Base-by-base conservation (phyloP, 768 basidiomycete species). In the Lactarius akahatsu region DNA sequence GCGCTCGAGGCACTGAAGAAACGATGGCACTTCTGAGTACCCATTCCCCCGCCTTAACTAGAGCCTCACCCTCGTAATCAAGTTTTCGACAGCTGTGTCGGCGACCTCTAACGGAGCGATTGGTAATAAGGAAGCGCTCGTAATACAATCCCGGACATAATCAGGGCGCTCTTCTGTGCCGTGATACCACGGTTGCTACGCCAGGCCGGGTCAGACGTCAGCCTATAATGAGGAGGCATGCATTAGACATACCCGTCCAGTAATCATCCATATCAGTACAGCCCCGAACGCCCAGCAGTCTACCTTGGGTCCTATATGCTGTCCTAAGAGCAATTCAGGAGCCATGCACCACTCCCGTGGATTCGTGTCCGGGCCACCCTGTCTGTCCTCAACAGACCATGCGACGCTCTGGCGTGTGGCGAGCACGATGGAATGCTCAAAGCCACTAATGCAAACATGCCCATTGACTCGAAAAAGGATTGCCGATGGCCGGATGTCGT, bases 281-380 rank as follows among this genome's bases (percentile, higher is more conserved):
- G 64, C 32, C 1, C 70, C 70, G 28, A 62, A 66, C 15, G 64
- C 68, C 70, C 70, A 71, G 59, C 58, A 65, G 43, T 71, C 70
- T 23, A 66, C 70, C 62, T 71, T 68, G 15, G 40, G 58, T 8
- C 70, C 70, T 45, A 66, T 56, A 26, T 71, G 62, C 65, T 59
- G 66, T 41, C 68, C 70, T 16, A 66, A 20, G 41, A 71, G 59
- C 59, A 69, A 58, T 50, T 71, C 70, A 4, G 70, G 70, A 38
- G 70, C 68, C 23, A 66, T 57, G 36, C 65, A 59, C 68, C 68
- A 71, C 59, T 71, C 70, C 8, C 26, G 58, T 40, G 38, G 30
- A 58, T 55, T 59, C 36, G 55, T 40, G 23, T 41, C 32, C 43
- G 47, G 20, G 30, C 58, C 52, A 23, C n/a, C 18, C 16, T 59